Evolutionary conservation across 306 rosid genomes (phyloP), one percentile per base, ranked within the genome.

Genomic region (Lotus japonicus): DNA sequence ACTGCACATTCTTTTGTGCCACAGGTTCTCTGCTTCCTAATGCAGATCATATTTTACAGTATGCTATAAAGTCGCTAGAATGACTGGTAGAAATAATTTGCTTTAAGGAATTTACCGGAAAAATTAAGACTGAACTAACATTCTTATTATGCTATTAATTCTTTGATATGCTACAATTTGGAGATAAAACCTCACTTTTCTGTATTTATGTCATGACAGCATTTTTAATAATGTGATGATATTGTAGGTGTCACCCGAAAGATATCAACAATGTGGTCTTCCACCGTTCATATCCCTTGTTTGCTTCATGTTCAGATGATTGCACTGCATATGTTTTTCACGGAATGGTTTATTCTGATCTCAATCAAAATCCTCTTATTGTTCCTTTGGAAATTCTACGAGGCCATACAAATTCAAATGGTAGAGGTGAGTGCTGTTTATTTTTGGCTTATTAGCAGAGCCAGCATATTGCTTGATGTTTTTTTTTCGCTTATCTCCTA

Each of bases 261-360:
- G 99, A 94, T 80, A 71, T 94, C 81, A 94, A 82, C 70, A 81
- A 75, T 35, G 97, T 88, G 57, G 85, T 82, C 54, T 88, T 82
- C 63, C 99, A 90, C 73, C 95, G 88, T 12, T 77, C 89, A 10
- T 90, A 82, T 68, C 95, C 97, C 12, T 59, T 94, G 57, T 94
- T 90, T 79, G 98, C 98, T 8, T 82, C 97, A 18, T 83, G 92
- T 88, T 94, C 98, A 44, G 98, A 90, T 71, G 94, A 94, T 48
- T 76, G 96, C 84, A 82, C 87, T 36, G 95, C 96, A 17, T 88
- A 88, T 79, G 84, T 94, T 76, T 94, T 90, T 50, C 97, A 94
- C 43, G 98, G 97, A 77, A 90, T 79, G 92, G 97, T 94, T 68
- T 94, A 94, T 77, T 77, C 96, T 11, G 97, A 94, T 81, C 97